Evolutionary conservation across 805 yeast species (phyloP).

Genomic region (Ogataea glucozyma): DNA sequence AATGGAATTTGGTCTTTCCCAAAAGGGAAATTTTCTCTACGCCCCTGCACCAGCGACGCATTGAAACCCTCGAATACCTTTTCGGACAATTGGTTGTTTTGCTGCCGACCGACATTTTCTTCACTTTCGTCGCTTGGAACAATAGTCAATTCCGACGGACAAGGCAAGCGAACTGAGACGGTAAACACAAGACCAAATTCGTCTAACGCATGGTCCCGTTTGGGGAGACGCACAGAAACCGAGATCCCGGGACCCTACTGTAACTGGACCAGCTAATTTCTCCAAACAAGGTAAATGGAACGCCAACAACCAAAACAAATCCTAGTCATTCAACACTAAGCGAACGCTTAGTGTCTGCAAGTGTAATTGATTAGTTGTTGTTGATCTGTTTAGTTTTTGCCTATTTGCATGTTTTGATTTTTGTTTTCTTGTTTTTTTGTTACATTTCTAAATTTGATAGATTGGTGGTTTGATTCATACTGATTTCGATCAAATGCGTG

Average conservation of each 20-base stretch:
- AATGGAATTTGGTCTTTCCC: slow-evolving; percentile 14
- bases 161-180: slow-evolving; percentile 1
- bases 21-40: slow-evolving; percentile 11
- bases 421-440: too few relatives aligned
- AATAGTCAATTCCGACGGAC: slow-evolving; percentile 6
- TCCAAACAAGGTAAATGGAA: not conserved
- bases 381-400: slow-evolving; percentile 5
- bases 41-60: slow-evolving; percentile 10
- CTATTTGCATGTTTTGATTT: too few relatives aligned
- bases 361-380: not conserved
- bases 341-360: slow-evolving; percentile 1
- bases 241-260: slow-evolving; percentile 6
- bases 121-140: slow-evolving; percentile 8
- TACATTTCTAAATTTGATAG: too few relatives aligned
- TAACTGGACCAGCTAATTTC: not conserved
- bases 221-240: slow-evolving; percentile 1
- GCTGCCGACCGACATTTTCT: slow-evolving; percentile 1
- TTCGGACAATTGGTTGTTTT: slow-evolving; percentile 4
- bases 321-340: not conserved
- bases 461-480: too few relatives aligned
- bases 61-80: slow-evolving; percentile 2
- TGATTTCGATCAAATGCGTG: too few relatives aligned
- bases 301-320: not conserved
- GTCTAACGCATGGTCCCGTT: not conserved
- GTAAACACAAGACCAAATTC: slow-evolving; percentile 2